Evolutionary conservation across 1,284 basidiomycete genomes (phyloP).

Genomic region (Cutaneotrichosporon mucoides): DNA sequence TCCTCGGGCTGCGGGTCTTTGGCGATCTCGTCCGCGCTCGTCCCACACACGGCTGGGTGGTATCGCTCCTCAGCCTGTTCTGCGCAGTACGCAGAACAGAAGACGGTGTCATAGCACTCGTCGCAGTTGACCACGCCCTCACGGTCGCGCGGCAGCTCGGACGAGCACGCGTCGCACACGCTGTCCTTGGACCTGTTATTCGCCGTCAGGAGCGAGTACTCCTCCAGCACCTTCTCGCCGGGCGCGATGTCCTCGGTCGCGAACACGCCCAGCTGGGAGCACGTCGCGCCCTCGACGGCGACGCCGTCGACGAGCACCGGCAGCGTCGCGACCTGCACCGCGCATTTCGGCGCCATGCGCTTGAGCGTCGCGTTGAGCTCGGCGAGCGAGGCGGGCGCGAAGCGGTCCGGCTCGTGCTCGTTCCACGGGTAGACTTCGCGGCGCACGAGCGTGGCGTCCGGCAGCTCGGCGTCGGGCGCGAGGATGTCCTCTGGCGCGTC

Average conservation of each 20-base stretch:
- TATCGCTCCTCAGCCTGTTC: constrained; percentile 12
- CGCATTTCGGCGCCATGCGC: constrained; percentile 13
- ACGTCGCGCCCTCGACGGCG: constrained; percentile 1
- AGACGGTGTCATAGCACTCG: constrained; percentile 14
- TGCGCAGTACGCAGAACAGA: constrained; percentile 14
- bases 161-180: constrained; percentile 18
- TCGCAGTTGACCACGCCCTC: constrained; percentile 8
- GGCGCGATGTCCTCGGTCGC: constrained; percentile 17
- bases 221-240: constrained; percentile 14
- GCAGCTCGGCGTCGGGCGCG: constrained; percentile 6
- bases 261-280: constrained; percentile 18
- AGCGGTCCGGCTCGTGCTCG: constrained; percentile 15
- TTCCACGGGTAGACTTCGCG: constrained; percentile 18
- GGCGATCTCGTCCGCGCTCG: constrained; percentile 13
- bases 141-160: constrained; percentile 8
- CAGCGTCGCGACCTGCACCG: constrained; percentile 8
- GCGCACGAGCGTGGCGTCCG: constrained; percentile 7
- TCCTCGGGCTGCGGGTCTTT: constrained; percentile 12
- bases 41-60: constrained; percentile 17
- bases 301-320: constrained; percentile 9
- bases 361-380: constrained; percentile 9
- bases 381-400: constrained; percentile 7
- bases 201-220: constrained; percentile 17
- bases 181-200: constrained; percentile 13
- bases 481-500: neutral